A percentile compares a stretch with the other conserved stretches of the same genome.
Evolutionary conservation across 139 green algal species (phyloP).

Genomic region (Asterochloris erici): DNA sequence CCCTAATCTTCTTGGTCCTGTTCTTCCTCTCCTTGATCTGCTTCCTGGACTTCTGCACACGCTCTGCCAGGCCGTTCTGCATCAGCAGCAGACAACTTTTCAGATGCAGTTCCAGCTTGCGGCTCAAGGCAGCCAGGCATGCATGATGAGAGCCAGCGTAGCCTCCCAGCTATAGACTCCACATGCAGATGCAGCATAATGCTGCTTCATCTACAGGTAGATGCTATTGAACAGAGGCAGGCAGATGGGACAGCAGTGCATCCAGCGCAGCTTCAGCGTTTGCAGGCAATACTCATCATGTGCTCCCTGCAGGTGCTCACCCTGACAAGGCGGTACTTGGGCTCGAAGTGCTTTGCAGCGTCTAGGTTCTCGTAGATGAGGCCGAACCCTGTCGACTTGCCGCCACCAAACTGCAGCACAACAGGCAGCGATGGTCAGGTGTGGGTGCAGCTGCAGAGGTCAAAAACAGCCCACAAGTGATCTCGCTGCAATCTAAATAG

Average conservation of each 20-base stretch:
- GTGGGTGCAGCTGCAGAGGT: not conserved
- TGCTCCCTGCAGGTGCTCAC: conserved; percentile 29
- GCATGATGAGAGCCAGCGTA: not conserved
- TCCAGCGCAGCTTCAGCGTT: no score
- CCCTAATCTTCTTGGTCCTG: conserved; percentile 90
- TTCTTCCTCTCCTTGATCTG: conserved; percentile 99
- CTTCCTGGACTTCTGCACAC: conserved; percentile 90
- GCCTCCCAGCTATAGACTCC: not conserved
- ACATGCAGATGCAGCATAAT: not conserved
- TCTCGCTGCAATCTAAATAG: not conserved
- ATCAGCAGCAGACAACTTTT: not conserved
- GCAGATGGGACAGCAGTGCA: no score
- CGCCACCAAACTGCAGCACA: conserved; percentile 89
- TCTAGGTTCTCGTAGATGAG: conserved; percentile 98
- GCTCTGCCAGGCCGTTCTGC: conserved; percentile 81
- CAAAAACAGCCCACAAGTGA: not conserved
- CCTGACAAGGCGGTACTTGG: conserved; percentile 92
- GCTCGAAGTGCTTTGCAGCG: conserved; percentile 96
- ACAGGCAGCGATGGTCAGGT: not conserved
- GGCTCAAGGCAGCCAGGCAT: not conserved
- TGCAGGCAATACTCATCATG: no score
- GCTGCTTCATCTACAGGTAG: no score
- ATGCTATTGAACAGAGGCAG: no score
- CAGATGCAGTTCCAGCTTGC: not conserved
- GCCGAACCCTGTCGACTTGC: conserved; percentile 98